Percentiles rank a stretch among this genome's conserved stretches.
Evolutionary conservation across 1,139 yeast species (phyloP).

Genomic region (Candida sanyaensis): DNA sequence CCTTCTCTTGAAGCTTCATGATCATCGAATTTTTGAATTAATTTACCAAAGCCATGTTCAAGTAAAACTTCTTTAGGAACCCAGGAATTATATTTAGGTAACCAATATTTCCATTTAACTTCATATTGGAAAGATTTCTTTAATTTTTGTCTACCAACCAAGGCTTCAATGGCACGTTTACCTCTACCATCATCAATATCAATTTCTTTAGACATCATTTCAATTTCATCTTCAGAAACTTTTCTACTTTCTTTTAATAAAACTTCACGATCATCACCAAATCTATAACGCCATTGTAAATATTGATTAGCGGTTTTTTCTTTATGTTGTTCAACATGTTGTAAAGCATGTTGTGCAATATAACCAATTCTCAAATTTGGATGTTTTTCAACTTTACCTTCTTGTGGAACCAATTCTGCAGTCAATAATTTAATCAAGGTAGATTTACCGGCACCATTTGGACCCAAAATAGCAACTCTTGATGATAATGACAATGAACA

Average conservation of each 20-base stretch:
- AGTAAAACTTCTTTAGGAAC: constrained; percentile 80
- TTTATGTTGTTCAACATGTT: constrained; percentile 95
- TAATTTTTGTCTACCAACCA: constrained; percentile 95
- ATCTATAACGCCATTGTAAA: constrained; percentile 96
- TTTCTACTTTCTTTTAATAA: constrained; percentile 90
- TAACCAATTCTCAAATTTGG: constrained; percentile 98
- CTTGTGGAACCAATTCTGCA: constrained; percentile 83
- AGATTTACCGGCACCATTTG: constrained; percentile 99
- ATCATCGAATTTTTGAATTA: constrained; percentile 93
- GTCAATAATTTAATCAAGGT: constrained; percentile 91
- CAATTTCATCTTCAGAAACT: constrained; percentile 80
- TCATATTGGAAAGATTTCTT: constrained; percentile 97
- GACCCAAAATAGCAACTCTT: constrained; percentile 95
- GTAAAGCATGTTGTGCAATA: constrained; percentile 97
- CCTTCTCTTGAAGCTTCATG: constrained; percentile 99
- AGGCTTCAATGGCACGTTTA: constrained; percentile 83
- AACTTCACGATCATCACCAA: constrained; percentile 98
- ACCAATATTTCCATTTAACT: constrained; percentile 90
- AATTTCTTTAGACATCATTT: constrained; percentile 73
- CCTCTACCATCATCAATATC: constrained; percentile 90
- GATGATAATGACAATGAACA: constrained; percentile 90
- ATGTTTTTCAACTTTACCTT: constrained; percentile 94
- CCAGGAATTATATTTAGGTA: constrained; percentile 94
- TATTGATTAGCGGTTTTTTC: constrained; percentile 98
- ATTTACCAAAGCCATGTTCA: constrained; percentile 82